These are phyloP conservation scores for Tetrahymena malaccensis DNA, from an alignment of 73 alveolate species.

Conservation along the genomic window DNA sequence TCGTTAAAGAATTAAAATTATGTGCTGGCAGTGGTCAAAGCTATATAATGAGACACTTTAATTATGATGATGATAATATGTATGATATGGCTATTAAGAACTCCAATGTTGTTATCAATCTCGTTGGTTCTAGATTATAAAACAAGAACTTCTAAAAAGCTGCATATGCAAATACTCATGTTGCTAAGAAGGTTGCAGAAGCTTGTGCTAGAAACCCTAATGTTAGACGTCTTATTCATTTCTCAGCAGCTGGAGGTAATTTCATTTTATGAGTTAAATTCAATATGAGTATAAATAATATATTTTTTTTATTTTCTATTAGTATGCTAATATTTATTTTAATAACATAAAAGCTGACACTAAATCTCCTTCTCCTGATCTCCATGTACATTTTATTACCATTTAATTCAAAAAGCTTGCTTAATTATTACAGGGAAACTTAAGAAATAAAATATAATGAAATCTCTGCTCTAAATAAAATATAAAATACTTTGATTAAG, in stretches of 20 bases:
- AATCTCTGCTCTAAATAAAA: too few species aligned
- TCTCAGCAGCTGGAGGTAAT: constrained; percentile 54
- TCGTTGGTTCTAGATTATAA: constrained; percentile 39
- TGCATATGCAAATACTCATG: constrained; percentile 36
- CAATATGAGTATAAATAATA: too few species aligned
- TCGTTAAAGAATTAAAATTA: constrained; percentile 23
- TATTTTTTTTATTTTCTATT: not conserved
- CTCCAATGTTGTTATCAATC: constrained; percentile 48
- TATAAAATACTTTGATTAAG: too few species aligned
- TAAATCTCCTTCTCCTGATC: not conserved
- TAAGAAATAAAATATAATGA: too few species aligned
- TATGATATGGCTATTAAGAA: constrained; percentile 34
- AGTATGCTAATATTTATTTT: not conserved
- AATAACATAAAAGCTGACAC: not conserved
- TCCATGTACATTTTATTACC: not conserved
- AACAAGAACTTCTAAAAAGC: constrained; percentile 19
- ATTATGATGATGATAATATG: constrained; percentile 44
- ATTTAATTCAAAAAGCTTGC: not conserved
- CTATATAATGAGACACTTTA: constrained; percentile 6
- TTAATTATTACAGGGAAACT: not conserved
- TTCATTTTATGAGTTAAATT: not conserved
- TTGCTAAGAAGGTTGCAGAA: constrained; percentile 51
- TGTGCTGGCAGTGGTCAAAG: constrained; percentile 20
- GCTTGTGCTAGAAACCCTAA: constrained; percentile 48
- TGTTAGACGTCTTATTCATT: constrained; percentile 46